Percentiles rank a stretch among this genome's conserved stretches.
Conservation (phyloP, 163 green algal genomes). For the Coccomyxa subellipsoidea region DNA sequence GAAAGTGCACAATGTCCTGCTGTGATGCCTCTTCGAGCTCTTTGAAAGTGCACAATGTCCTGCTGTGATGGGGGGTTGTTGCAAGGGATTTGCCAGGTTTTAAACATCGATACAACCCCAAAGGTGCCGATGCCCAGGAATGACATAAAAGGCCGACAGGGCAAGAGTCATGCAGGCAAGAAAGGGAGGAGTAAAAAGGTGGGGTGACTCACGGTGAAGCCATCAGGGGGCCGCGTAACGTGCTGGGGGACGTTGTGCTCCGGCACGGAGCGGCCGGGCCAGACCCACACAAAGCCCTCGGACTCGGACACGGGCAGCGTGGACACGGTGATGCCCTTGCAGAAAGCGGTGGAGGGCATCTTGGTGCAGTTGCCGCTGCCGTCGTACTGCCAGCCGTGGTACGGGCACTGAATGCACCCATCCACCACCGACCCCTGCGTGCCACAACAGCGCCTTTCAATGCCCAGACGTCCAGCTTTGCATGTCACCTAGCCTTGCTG, state of each 20-base stretch:
- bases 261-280: conserved; percentile 67
- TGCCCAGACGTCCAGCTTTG: too few relatives aligned
- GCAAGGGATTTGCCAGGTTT: too few relatives aligned
- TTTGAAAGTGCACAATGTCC: too few relatives aligned
- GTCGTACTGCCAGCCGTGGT: conserved; percentile 94
- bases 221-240: conserved; percentile 40
- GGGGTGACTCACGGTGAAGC: conserved; percentile 46
- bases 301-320: conserved; percentile 76
- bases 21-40: too few relatives aligned
- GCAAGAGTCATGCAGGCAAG: too few relatives aligned
- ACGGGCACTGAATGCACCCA: conserved; percentile 69
- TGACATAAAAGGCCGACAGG: too few relatives aligned
- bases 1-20: too few relatives aligned
- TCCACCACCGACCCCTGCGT: neutral
- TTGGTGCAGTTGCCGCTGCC: conserved; percentile 75
- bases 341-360: conserved; percentile 87
- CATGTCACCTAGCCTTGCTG: too few relatives aligned
- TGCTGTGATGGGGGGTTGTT: too few relatives aligned
- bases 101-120: too few relatives aligned
- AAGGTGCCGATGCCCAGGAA: too few relatives aligned
- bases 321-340: conserved; percentile 65
- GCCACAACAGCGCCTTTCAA: neutral
- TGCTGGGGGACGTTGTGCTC: conserved; percentile 8
- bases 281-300: conserved; percentile 95
- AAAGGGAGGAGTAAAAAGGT: too few relatives aligned